Conservation (phyloP, 768 basidiomycete genomes). For the Pisolithus microcarpus region DNA sequence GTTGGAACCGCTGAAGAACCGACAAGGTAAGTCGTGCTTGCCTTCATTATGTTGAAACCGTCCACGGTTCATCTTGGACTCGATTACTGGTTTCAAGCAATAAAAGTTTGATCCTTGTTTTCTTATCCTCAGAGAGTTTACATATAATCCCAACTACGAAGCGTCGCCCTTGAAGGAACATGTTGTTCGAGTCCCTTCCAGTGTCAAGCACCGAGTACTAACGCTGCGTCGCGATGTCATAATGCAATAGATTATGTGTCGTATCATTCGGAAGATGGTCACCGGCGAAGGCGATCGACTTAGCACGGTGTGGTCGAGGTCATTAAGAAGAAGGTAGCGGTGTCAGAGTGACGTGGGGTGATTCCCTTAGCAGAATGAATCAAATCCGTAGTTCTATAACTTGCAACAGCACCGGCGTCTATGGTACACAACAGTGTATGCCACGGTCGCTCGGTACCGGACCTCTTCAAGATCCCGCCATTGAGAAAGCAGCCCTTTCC, state of each 20-base stretch:
- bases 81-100: not conserved
- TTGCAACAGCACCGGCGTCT: too few relatives aligned
- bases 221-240: not conserved
- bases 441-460: too few relatives aligned
- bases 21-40: slow-evolving; percentile 90
- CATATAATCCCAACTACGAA: slow-evolving; percentile 66
- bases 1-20: slow-evolving; percentile 62
- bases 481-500: too few relatives aligned
- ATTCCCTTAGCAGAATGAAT: not conserved
- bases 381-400: too few relatives aligned
- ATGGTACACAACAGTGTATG: too few relatives aligned
- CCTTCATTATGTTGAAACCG: slow-evolving; percentile 95
- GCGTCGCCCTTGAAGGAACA: slow-evolving; percentile 74
- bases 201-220: not conserved
- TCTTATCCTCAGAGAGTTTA: slow-evolving; percentile 56
- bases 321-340: slow-evolving; percentile 73
- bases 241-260: slow-evolving; percentile 70
- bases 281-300: slow-evolving; percentile 92
- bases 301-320: slow-evolving; percentile 76
- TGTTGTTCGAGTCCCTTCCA: slow-evolving; percentile 69
- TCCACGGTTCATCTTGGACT: slow-evolving; percentile 31
- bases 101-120: not conserved
- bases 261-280: slow-evolving; percentile 94
- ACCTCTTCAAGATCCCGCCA: too few relatives aligned
- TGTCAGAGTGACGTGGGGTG: slow-evolving; percentile 16